A percentile compares a stretch with the other conserved stretches of the same genome.
Conservation (phyloP, 176 grass and related monocot species). For the Aegilops longissima region DNA sequence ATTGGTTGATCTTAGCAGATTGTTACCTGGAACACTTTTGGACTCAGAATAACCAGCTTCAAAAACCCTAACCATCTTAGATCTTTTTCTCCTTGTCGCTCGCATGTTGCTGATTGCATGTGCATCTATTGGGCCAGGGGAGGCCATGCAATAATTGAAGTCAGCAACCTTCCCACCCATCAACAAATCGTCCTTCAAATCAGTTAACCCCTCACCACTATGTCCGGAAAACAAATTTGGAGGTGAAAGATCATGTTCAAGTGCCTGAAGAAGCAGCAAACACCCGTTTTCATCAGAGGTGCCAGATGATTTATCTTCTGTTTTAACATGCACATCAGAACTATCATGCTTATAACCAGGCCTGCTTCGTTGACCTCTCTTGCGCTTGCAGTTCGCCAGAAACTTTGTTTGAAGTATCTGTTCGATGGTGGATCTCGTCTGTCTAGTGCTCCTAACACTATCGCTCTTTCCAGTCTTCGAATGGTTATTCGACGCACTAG, state of each 20-base stretch:
- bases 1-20: conserved; percentile 31
- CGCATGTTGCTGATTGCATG: conserved; percentile 28
- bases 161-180: conserved; percentile 17
- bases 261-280: conserved; percentile 55
- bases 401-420: conserved; percentile 51
- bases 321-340: conserved; percentile 40
- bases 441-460: conserved; percentile 14
- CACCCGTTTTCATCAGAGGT: conserved; percentile 44
- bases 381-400: conserved; percentile 39
- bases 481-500: conserved; percentile 20
- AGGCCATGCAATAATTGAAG: background rate
- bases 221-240: background rate
- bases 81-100: conserved; percentile 39
- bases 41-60: conserved; percentile 34
- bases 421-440: conserved; percentile 42
- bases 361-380: conserved; percentile 49
- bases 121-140: conserved; percentile 12
- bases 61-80: conserved; percentile 36
- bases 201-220: conserved; percentile 5
- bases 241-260: conserved; percentile 50
- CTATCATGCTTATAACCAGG: conserved; percentile 41
- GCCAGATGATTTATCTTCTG: conserved; percentile 44
- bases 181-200: conserved; percentile 9
- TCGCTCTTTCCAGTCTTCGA: conserved; percentile 23
- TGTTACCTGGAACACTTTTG: conserved; percentile 31